Evolutionary conservation across 441 rosid genomes (phyloP), one percentile per base, ranked within the genome.

Genomic region (Croton setiger): DNA sequence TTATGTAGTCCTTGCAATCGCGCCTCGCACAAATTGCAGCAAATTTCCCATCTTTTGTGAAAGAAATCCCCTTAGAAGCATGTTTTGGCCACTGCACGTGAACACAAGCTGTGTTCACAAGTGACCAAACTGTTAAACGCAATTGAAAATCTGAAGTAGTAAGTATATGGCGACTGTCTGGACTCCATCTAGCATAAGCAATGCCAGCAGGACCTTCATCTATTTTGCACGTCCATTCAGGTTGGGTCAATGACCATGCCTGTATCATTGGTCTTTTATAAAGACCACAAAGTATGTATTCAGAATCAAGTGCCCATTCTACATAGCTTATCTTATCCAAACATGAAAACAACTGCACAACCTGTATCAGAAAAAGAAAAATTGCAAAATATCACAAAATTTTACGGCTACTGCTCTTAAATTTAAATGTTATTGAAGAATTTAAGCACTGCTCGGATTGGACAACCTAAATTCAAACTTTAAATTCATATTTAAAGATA

Each of bases 221-320:
- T 39, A 95, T 95, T 80, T 95, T 92, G 78, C 99, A 95, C 9
- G 97, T 95, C 99, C 99, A 95, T 75, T 92, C 97, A 54, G 99
- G 97, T 78, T 95, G 97, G 63, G 84, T 55, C 71, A 90, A 76
- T 2, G 97, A 95, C 99, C 98, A 92, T 33, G 89, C 99, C 81
- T 95, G 97, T 73, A 95, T 90, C 96, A 92, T 90, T 0, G 96
- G 96, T 73, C 89, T 89, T 68, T 89, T 92, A 31, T 85, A 84
- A 44, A 95, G 89, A 67, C 99, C 98, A 68, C 98, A 95, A 0
- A 95, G 96, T 73, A 95, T 92, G 79, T 90, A 95, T 23, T 90
- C 96, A 7, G 99, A 92, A 80, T 92, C 98, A 55, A 80, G 89
- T 8, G 98, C 99, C 99, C 98, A 95, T 84, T 95, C 98, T 33